Percentiles rank a stretch among this genome's conserved stretches.
phyloP scores from a whole-genome alignment of 495 filamentous ascomycete genomes.

The Chaetomium tenue region DNA sequence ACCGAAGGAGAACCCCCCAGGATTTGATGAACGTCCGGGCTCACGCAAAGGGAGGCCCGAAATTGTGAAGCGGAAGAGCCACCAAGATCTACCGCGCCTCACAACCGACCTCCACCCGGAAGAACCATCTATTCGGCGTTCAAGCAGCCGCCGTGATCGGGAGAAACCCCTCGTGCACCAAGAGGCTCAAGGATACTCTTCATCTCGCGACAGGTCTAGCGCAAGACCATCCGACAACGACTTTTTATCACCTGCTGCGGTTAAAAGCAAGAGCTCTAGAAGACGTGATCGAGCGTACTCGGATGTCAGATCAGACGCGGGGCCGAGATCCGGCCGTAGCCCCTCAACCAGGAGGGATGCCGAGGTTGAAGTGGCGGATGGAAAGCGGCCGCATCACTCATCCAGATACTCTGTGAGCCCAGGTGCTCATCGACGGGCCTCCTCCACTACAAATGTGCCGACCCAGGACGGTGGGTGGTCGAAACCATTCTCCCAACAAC shows the following conservation, averaged over 20 bases:
- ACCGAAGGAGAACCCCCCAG: background rate
- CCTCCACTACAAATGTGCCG: conserved; percentile 23
- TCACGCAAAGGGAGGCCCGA: conserved; percentile 14
- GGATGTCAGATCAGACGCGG: conserved; percentile 26
- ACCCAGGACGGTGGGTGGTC: conserved; percentile 16
- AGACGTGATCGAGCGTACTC: conserved; percentile 45
- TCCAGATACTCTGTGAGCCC: conserved; percentile 15
- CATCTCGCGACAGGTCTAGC: conserved; percentile 17
- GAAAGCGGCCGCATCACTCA: conserved; percentile 23
- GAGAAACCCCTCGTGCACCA: conserved; percentile 30
- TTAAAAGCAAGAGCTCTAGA: conserved; percentile 35
- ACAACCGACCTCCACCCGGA: conserved; percentile 30
- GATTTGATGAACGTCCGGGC: background rate
- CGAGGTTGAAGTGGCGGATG: conserved; percentile 22
- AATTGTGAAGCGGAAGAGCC: conserved; percentile 38
- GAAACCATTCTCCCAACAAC: conserved; percentile 20
- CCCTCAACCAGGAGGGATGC: conserved; percentile 23
- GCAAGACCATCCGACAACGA: conserved; percentile 31
- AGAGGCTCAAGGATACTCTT: conserved; percentile 16
- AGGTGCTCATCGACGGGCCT: conserved; percentile 20
- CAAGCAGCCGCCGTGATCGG: conserved; percentile 26
- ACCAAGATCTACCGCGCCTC: conserved; percentile 40
- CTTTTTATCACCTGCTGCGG: conserved; percentile 36
- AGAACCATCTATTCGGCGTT: conserved; percentile 24
- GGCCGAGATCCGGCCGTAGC: conserved; percentile 17